Conservation (phyloP, 108 stramenopile species). For the Pseudonitzschia multistriata region DNA sequence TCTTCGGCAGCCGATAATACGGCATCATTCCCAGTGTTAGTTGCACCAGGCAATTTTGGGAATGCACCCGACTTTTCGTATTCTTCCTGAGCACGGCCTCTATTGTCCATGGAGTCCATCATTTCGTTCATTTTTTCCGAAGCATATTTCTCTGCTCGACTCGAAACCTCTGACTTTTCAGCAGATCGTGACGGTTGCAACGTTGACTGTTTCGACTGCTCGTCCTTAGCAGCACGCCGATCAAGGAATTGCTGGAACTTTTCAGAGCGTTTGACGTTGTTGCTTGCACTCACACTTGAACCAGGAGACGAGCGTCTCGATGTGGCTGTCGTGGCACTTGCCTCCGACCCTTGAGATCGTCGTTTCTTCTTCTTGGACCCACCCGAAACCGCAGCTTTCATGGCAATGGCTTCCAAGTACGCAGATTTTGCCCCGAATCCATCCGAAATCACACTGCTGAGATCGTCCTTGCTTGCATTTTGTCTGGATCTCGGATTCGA, state of each 20-base stretch:
- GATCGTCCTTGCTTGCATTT: constrained; percentile 13
- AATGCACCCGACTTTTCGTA: constrained; percentile 34
- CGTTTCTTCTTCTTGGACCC: constrained; percentile 28
- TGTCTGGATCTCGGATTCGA: constrained; percentile 16
- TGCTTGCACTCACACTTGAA: neutral
- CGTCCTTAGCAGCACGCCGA: constrained; percentile 6
- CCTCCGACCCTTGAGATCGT: constrained; percentile 21
- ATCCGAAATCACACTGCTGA: constrained; percentile 49
- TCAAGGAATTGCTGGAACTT: constrained; percentile 18
- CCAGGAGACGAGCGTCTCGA: neutral
- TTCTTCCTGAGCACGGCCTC: constrained; percentile 8
- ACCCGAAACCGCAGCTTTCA: constrained; percentile 61
- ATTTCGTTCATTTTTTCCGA: constrained; percentile 69
- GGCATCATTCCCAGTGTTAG: neutral
- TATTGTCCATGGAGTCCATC: constrained; percentile 46
- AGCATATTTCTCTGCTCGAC: constrained; percentile 62
- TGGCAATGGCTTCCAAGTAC: constrained; percentile 66
- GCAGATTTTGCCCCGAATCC: constrained; percentile 67
- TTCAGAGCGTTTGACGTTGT: neutral
- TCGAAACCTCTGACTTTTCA: constrained; percentile 21
- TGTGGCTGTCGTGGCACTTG: neutral
- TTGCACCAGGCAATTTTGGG: constrained; percentile 4
- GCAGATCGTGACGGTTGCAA: constrained; percentile 18
- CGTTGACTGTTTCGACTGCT: constrained; percentile 19
- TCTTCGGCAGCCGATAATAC: constrained; percentile 45